phyloP scores from a whole-genome alignment of 2,329 filamentous ascomycete species.

The Massarina eburnea region DNA sequence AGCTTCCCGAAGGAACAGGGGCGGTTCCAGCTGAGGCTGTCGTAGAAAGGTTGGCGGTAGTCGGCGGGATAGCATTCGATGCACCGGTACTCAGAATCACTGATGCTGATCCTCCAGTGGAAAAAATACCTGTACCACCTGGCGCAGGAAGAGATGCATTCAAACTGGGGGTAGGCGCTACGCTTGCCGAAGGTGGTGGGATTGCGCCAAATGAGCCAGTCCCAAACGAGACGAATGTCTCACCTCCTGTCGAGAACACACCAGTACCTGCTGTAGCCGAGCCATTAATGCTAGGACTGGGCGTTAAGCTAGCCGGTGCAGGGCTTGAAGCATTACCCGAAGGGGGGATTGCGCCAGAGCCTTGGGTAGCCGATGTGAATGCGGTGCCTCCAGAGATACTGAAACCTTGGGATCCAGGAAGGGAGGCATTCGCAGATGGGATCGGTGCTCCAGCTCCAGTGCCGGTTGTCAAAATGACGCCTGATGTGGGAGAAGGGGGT shows the following conservation, averaged over 20 bases:
- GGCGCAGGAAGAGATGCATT: constrained; percentile 1
- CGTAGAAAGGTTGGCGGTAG: constrained; percentile 1
- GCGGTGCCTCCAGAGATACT: constrained; percentile 14
- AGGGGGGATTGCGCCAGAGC: constrained; percentile 10
- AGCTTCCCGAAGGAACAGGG: constrained; percentile 5
- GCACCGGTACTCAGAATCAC: not conserved
- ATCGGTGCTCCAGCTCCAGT: not conserved
- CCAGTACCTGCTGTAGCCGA: constrained; percentile 4
- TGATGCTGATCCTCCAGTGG: not conserved
- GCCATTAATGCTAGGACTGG: constrained; percentile 4
- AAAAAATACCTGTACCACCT: not conserved
- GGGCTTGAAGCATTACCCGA: constrained; percentile 6
- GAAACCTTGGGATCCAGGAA: constrained; percentile 10
- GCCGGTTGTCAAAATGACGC: no score
- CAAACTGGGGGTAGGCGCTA: constrained; percentile 1
- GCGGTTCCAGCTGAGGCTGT: constrained; percentile 1
- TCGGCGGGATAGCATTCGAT: constrained; percentile 1
- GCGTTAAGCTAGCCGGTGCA: constrained; percentile 1
- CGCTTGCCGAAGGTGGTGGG: not conserved
- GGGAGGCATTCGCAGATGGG: constrained; percentile 1
- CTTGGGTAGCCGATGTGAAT: constrained; percentile 6
- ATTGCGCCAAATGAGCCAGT: not conserved
- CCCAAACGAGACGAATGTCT: not conserved
- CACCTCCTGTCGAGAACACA: constrained; percentile 1
- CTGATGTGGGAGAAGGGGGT: not conserved